phyloP scores from a whole-genome alignment of 768 basidiomycete species.

The Pleurotus cornucopiae region DNA sequence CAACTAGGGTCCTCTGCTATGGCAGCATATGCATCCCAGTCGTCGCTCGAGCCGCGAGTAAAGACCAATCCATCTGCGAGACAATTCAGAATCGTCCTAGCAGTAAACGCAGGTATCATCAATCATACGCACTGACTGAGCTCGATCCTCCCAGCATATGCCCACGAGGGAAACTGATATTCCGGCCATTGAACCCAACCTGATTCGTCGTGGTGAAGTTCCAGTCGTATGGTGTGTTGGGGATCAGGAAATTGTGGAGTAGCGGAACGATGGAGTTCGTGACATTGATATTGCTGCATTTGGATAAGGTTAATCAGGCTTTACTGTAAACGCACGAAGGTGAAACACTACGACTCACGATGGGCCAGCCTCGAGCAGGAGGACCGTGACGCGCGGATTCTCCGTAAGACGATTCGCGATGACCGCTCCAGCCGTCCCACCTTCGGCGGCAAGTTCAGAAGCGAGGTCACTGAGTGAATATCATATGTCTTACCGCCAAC shows the following conservation, averaged over 20 bases:
- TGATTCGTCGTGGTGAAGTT: conserved; percentile 18
- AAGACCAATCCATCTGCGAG: conserved; percentile 17
- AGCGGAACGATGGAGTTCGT: conserved; percentile 1
- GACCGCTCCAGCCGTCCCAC: conserved; percentile 6
- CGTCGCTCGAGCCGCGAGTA: conserved; percentile 21
- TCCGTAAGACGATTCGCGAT: conserved; percentile 8
- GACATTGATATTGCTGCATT: conserved; percentile 1
- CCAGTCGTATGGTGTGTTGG: conserved; percentile 12
- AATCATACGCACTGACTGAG: conserved; percentile 14
- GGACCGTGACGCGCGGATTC: neutral
- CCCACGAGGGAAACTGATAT: conserved; percentile 15
- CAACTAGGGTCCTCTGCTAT: conserved; percentile 23
- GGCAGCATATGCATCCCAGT: conserved; percentile 19
- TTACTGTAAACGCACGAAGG: neutral
- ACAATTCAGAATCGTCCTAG: neutral
- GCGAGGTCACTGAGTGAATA: no score
- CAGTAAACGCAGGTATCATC: no score
- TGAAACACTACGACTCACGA: neutral
- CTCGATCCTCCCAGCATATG: conserved; percentile 15
- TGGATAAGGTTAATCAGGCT: neutral
- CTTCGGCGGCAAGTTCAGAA: neutral
- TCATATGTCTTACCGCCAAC: conserved; percentile 7
- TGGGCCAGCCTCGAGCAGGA: conserved; percentile 2
- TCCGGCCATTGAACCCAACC: conserved; percentile 12
- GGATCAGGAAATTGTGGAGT: neutral